Evolutionary conservation across 2,329 filamentous ascomycete genomes (phyloP), one percentile per base, ranked within the genome.

Genomic region (Sarocladiaceae sp.): DNA sequence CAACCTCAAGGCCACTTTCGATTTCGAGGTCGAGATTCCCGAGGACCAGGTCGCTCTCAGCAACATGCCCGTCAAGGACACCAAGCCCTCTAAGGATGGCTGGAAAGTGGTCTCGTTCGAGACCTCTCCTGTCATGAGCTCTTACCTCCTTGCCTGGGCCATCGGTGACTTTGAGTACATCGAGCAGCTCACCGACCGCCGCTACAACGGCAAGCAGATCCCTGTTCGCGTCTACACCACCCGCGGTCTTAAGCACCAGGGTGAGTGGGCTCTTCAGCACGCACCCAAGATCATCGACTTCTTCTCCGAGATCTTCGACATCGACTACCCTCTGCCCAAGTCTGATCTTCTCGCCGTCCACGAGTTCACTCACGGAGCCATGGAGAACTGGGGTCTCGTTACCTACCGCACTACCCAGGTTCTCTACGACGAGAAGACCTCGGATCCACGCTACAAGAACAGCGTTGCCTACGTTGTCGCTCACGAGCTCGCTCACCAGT

Each of bases 111-210:
- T 95, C 27, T 77, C 80, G 3, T 96, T 96, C 54, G 86, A 93
- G 58, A 81, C 76, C 44, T 89, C 87, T 11, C 90, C 90, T 2
- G 68, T 90, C 55, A 96, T 96, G 90, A 93, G 87, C 69, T 95
- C 86, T 19, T 85, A 95, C 65, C 79, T 96, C 23, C 72, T 94
- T 20, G 89, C 90, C 18, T 96, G 93, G 93, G 90, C 91, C 18
- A 79, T 96, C 50, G 93, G 93, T 47, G 91, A 98, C 63, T 97
- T 98, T 51, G 91, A 97, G 66, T 95, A 95, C 56, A 82, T 97
- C 45, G 93, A 98, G 68, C 86, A 85, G 44, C 85, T 87, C 60
- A 98, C 93, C 3, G 78, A 88, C 58, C 83, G 91, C 55, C 83
- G 85, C 62, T 97, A 98, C 68, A 86, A 94, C 48, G 91, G 89